Evolutionary conservation across 495 filamentous ascomycete genomes (phyloP), one percentile per base, ranked within the genome.

Genomic region (Friedmanniomyces endolithicus): DNA sequence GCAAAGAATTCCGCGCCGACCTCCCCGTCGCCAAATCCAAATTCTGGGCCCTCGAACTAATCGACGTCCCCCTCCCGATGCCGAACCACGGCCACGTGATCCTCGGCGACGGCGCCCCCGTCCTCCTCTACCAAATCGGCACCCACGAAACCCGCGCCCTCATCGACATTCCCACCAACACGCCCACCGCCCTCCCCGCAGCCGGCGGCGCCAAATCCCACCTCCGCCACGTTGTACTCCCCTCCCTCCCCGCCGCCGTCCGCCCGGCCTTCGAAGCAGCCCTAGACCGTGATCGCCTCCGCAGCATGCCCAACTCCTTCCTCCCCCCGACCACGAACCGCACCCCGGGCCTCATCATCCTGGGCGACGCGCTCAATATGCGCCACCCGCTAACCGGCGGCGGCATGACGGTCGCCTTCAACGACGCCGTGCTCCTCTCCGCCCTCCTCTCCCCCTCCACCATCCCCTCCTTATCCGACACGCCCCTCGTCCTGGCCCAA

Each of bases 351-450:
- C 71, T 96, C 57, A 72, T 94, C 34, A 71, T 98, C 27, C 72
- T 95, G 19, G 90, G 90, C 53, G 90, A 96, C 69, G 90, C 90
- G 8, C 81, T 90, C 72, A 96, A 96, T 71, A 96, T 96, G 90
- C 86, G 90, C 4, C 90, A 96, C 71, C 90, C 90, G 0, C 72
- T 96, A 12, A 96, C 90, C 0, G 90, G 90, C 50, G 90, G 90
- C 60, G 90, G 90, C 59, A 96, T 96, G 90, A 95, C 90, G 0
- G 90, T 96, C 0, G 90, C 87, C 2, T 81, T 96, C 64, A 89
- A 87, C 64, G 90, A 96, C 67, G 90, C 83, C 1, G 77, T 88
- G 8, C 68, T 90, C 0, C 73, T 96, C n/a, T 70, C 79, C 12
- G 75, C 82, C 0, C 68, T 95, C 25, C 77, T 95, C 1, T 75